Percentiles rank a stretch among this genome's conserved stretches.
phyloP scores from a whole-genome alignment of 768 basidiomycete genomes.

The Termitomyces sp. region DNA sequence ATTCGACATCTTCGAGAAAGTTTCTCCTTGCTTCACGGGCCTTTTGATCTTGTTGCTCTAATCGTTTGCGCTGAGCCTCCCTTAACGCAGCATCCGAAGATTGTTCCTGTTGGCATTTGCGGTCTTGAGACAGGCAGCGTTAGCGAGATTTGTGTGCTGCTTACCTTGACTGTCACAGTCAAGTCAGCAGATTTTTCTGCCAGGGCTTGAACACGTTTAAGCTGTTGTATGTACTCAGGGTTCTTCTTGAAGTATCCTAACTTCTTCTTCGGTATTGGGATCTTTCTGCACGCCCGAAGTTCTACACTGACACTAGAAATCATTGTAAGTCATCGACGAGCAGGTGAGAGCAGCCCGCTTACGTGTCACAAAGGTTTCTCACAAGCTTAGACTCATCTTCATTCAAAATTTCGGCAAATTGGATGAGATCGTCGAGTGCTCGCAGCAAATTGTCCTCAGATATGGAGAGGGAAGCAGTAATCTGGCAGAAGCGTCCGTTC shows the following conservation, averaged over 20 bases:
- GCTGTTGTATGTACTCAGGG: neutral
- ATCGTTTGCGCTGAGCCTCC: neutral
- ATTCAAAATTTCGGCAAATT: neutral
- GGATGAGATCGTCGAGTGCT: neutral
- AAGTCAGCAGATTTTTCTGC: neutral
- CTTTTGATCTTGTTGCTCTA: neutral
- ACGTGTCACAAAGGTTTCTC: neutral
- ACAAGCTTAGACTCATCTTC: neutral
- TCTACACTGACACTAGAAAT: neutral
- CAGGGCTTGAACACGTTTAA: neutral
- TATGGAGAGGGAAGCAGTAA: neutral
- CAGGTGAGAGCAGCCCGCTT: neutral
- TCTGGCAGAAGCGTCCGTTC: neutral
- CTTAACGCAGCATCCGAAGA: neutral
- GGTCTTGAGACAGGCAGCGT: neutral
- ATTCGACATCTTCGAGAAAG: neutral
- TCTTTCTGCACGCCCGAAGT: neutral
- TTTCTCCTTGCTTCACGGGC: neutral
- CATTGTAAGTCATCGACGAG: neutral
- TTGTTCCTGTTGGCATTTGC: neutral
- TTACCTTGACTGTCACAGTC: neutral
- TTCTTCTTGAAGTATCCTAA: neutral
- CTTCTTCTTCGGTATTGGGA: neutral
- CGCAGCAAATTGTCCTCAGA: neutral
- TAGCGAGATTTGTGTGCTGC: neutral